Evolutionary conservation across 2,329 filamentous ascomycete species (phyloP), one percentile per base, ranked within the genome.

Genomic region (Penicillium sp.): DNA sequence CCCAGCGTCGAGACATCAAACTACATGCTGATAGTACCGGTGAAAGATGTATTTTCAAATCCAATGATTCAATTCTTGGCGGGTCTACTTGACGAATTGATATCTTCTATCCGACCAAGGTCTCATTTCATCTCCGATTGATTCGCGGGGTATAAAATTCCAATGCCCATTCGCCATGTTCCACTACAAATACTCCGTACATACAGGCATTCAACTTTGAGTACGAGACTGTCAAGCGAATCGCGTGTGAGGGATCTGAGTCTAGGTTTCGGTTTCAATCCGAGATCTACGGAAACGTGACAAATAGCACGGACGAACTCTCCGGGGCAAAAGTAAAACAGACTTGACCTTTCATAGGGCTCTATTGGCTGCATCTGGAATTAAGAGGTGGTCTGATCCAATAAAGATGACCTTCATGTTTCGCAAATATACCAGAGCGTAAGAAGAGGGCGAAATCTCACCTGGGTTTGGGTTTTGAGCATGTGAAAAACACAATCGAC

Each of bases 251-350:
- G 14, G 28, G 32, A 44, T 48, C 34, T 43, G 29, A 46, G 44
- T 52, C 42, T 26, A 28, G 39, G 36, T 35, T 40, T 39, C 26
- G 11, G 16, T 40, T 37, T 32, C 40, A 39, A 27, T 41, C 49
- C 49, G 46, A 44, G 14, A 29, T 39, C 16, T 14, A 14, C 13
- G 29, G 38, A 20, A 55, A 54, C 46, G 8, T 48, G 43, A 41
- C 47, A 43, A 53, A 46, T 56, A 29, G 8, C 9, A 26, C 11
- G 11, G 18, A 11, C 26, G 28, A 36, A 4, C 9, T 18, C 16
- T 27, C 27, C 13, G 31, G n/a, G n/a, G 8, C 3, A 10, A 13
- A 4, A 24, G 24, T n/a, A 8, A 26, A 38, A 42, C 16, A 9
- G 18, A 23, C 32, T 7, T 13, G 23, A 14, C 6, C n/a, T 14